phyloP scores from a whole-genome alignment of 345 rosid species.

The Brassica juncea region DNA sequence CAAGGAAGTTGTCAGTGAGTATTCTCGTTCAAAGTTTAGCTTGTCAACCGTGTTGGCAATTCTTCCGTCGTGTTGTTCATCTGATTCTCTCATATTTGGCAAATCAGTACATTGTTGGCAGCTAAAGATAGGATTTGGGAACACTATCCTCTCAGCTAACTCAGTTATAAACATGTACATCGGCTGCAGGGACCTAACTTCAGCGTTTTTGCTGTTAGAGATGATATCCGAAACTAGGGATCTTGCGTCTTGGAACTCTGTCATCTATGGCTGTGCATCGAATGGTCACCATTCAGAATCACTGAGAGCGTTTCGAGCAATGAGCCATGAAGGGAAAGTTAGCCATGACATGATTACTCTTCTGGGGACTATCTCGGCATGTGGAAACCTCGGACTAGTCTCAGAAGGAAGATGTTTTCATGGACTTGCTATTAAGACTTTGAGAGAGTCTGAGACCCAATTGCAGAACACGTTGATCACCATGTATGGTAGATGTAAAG shows the following conservation, averaged over 20 bases:
- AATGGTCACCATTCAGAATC: conserved; percentile 31
- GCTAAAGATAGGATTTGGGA: neutral
- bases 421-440: conserved; percentile 50
- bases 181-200: neutral
- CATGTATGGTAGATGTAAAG: conserved; percentile 64
- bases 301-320: conserved; percentile 46
- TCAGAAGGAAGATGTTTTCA: conserved; percentile 53
- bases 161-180: neutral
- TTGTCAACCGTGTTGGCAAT: neutral
- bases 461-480: conserved; percentile 59
- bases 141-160: neutral
- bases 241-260: neutral
- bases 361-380: conserved; percentile 39
- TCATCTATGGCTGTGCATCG: neutral
- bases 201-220: neutral
- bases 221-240: neutral
- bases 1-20: neutral
- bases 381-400: conserved; percentile 24
- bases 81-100: neutral
- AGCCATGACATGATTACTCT: conserved; percentile 50
- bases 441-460: conserved; percentile 43
- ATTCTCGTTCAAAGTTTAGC: neutral
- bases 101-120: neutral
- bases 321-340: conserved; percentile 42
- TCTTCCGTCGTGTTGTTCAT: neutral